These are phyloP conservation scores for Tricholoma bakamatsutake DNA, from an alignment of 768 basidiomycete genomes.

Conservation along the genomic window DNA sequence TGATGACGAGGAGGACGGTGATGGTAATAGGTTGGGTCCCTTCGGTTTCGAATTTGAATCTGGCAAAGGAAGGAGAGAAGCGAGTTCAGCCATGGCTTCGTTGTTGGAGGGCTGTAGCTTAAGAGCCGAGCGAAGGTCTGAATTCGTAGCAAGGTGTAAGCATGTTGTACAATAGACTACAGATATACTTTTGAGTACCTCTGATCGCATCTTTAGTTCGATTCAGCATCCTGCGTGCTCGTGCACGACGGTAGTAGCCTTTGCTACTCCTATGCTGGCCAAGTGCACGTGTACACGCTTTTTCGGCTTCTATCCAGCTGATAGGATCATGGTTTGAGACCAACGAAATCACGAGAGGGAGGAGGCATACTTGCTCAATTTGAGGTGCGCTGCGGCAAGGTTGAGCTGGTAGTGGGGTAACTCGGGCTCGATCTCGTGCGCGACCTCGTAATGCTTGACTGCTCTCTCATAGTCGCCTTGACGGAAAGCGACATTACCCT, in stretches of 20 bases:
- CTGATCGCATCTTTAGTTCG: conserved; percentile 52
- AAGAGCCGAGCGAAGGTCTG: conserved; percentile 61
- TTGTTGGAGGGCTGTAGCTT: conserved; percentile 57
- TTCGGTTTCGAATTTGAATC: conserved; percentile 1
- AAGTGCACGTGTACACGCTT: conserved; percentile 61
- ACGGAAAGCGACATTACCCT: conserved; percentile 71
- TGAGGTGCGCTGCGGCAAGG: conserved; percentile 68
- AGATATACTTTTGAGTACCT: conserved; percentile 29
- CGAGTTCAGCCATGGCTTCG: conserved; percentile 56
- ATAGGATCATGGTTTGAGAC: conserved; percentile 2
- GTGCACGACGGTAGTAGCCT: conserved; percentile 64
- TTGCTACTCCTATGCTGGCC: conserved; percentile 63
- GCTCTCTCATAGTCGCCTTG: conserved; percentile 52
- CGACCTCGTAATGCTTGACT: conserved; percentile 51
- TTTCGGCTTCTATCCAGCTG: conserved; percentile 71
- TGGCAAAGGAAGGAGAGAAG: conserved; percentile 26
- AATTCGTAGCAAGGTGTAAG: background rate
- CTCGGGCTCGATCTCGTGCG: conserved; percentile 62
- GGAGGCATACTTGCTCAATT: conserved; percentile 54
- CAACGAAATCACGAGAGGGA: conserved; percentile 1
- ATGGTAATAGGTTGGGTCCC: background rate
- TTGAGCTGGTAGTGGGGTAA: conserved; percentile 74
- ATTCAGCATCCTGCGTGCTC: conserved; percentile 57
- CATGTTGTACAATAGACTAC: background rate
- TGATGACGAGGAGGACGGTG: conserved; percentile 20